These are phyloP conservation scores for Naematelia encephala DNA, from an alignment of 768 basidiomycete genomes.

Conservation along the genomic window DNA sequence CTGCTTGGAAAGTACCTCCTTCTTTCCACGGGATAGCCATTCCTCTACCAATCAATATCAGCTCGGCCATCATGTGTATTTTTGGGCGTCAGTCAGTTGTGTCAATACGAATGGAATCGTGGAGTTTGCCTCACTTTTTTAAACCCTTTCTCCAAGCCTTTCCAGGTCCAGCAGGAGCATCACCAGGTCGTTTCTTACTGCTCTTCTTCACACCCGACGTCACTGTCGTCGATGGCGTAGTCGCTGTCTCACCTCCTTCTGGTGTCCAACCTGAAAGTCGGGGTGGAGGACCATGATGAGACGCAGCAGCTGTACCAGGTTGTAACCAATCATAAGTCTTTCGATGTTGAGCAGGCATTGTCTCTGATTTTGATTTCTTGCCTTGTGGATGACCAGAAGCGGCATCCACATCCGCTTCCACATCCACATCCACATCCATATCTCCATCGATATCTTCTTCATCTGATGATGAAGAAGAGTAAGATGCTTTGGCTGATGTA, in stretches of 20 bases:
- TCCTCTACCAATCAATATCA: conserved; percentile 17
- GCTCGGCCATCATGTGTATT: too few relatives aligned
- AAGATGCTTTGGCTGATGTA: conserved; percentile 17
- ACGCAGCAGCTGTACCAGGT: conserved; percentile 31
- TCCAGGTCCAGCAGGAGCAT: conserved; percentile 25
- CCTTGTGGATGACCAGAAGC: background rate
- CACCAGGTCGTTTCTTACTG: conserved; percentile 25
- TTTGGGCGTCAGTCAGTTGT: background rate
- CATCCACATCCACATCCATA: background rate
- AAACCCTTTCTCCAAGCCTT: conserved; percentile 33
- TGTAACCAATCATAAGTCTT: conserved; percentile 42
- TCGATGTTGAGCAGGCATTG: conserved; percentile 17
- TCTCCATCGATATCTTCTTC: conserved; percentile 8
- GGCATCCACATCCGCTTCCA: background rate
- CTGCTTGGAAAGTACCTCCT: conserved; percentile 8
- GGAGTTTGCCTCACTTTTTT: conserved; percentile 35
- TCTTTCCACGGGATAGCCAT: conserved; percentile 23
- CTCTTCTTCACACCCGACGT: conserved; percentile 17
- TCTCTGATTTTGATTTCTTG: conserved; percentile 5
- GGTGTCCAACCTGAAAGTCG: background rate
- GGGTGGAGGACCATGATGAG: conserved; percentile 34
- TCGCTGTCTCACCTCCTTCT: conserved; percentile 11
- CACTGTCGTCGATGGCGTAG: background rate
- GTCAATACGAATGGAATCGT: background rate
- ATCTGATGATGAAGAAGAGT: conserved; percentile 14